Evolutionary conservation across 192 early-diverging fungal species (phyloP).

Genomic region (Umbelopsis vinacea): DNA sequence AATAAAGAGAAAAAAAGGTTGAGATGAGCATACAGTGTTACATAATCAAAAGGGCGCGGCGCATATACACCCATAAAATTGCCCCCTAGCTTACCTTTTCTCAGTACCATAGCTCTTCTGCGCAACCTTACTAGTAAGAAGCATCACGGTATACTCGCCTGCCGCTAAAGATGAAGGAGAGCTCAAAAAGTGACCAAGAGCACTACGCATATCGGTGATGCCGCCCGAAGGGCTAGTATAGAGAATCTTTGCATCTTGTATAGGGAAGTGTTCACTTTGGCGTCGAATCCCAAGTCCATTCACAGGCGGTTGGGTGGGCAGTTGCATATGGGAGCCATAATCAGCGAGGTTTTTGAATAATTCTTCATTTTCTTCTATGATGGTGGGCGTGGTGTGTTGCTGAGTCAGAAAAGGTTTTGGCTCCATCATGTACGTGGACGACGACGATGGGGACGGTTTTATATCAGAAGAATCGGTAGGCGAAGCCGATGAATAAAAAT

Average conservation of each 20-base stretch:
- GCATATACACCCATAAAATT: neutral
- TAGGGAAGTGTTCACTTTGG: neutral
- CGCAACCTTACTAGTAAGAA: slow-evolving; percentile 85
- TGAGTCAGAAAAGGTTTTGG: slow-evolving; percentile 7
- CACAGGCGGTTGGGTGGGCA: neutral
- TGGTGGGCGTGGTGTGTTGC: slow-evolving; percentile 20
- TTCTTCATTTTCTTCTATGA: slow-evolving; percentile 28
- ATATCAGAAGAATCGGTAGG: neutral
- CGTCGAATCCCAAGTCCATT: slow-evolving; percentile 22
- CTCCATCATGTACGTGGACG: neutral
- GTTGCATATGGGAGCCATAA: slow-evolving; percentile 17
- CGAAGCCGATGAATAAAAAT: slow-evolving; percentile 15
- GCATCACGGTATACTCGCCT: slow-evolving; percentile 68
- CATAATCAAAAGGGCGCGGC: no score
- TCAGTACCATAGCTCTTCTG: slow-evolving; percentile 95
- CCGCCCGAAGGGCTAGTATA: slow-evolving; percentile 28
- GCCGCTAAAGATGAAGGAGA: slow-evolving; percentile 42
- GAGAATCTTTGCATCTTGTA: slow-evolving; percentile 16
- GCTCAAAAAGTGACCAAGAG: slow-evolving; percentile 35
- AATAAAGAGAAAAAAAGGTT: no score
- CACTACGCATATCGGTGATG: slow-evolving; percentile 11
- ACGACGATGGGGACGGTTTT: slow-evolving; percentile 3
- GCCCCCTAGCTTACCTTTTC: slow-evolving; percentile 59
- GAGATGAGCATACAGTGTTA: neutral
- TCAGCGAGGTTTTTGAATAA: slow-evolving; percentile 22